Base-by-base conservation (phyloP, 495 filamentous ascomycete genomes). In the Tuber melanosporum region DNA sequence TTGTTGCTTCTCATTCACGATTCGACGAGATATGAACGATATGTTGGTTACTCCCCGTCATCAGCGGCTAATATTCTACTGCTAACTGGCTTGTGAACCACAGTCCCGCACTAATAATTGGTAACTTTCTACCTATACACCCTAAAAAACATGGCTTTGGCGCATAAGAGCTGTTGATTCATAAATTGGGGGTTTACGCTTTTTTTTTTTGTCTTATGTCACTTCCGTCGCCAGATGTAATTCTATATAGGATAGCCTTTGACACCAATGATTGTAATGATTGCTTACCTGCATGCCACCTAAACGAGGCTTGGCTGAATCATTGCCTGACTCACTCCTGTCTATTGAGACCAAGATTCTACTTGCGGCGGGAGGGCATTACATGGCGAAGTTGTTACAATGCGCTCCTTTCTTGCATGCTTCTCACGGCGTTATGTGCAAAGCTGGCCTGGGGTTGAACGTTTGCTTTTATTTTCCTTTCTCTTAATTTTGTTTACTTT, bases 1-100 rank as follows among this genome's bases (percentile, higher is more conserved):
- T 78, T 99, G 95, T 84, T 98, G 96, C 83, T 99, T 99, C 83
- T 98, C 95, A 0, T 98, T 99, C 81, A 95, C 94, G 66, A 97
- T 99, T 75, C 89, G 92, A 79, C 90, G 94, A 83, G 95, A 99
- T 85, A 92, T 91, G 75, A 92, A 98, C 84, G 95, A 98, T 83
- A 96, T 99, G 95, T 97, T 87, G 89, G 93, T 89, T 36, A 70
- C 42, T 78, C 10, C 45, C 39, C 41, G 43, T 44, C 45, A 77
- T 75, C 2, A 39, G 15, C 57, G 36, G 75, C 70, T 20, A 32
- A 75, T 15, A 17, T 69, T 39, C 69, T 74, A 17, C 71, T 73
- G 62, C 72, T 79, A 71, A 81, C 47, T 15, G 26, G 39, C 69
- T 73, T 57, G n/a, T 70, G 71, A 80, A 57, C 71, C 26, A 39